Conservation (phyloP, 2,329 filamentous ascomycete species). For the Verticillium zaregamsianum region DNA sequence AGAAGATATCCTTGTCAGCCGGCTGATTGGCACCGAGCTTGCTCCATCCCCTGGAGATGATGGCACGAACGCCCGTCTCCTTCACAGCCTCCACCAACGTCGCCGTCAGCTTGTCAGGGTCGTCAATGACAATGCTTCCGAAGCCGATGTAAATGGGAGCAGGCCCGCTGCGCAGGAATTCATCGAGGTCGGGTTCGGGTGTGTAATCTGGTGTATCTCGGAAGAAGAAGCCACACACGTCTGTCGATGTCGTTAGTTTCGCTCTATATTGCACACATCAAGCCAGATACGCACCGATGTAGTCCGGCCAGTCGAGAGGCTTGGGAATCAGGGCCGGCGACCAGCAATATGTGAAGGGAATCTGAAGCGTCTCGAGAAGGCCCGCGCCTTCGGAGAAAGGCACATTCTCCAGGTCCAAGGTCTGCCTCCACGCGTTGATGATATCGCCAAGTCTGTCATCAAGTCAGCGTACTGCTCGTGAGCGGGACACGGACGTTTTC, state of each 20-base stretch:
- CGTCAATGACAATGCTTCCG: conserved; percentile 12
- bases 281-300: conserved; percentile 42
- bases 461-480: not conserved
- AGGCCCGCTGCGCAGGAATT: conserved; percentile 53
- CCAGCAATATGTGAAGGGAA: conserved; percentile 80
- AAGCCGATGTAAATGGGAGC: conserved; percentile 12
- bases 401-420: conserved; percentile 61
- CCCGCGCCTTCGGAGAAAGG: conserved; percentile 68
- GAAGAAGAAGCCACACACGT: conserved; percentile 19
- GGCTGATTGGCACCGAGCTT: conserved; percentile 9
- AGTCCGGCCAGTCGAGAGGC: conserved; percentile 58
- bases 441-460: conserved; percentile 57
- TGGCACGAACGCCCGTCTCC: conserved; percentile 8
- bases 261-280: no score
- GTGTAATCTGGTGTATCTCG: conserved; percentile 22
- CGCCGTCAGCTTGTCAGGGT: conserved; percentile 8
- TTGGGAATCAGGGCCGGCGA: conserved; percentile 64
- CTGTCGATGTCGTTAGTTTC: conserved; percentile 2
- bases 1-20: conserved; percentile 29
- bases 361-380: conserved; percentile 59
- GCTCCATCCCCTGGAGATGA: conserved; percentile 12
- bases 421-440: conserved; percentile 68
- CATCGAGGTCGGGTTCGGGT: conserved; percentile 47
- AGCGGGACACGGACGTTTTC: rapidly evolving
- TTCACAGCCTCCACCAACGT: conserved; percentile 8